phyloP scores from a whole-genome alignment of 2,329 filamentous ascomycete species.

The Thielaviopsis euricoi region DNA sequence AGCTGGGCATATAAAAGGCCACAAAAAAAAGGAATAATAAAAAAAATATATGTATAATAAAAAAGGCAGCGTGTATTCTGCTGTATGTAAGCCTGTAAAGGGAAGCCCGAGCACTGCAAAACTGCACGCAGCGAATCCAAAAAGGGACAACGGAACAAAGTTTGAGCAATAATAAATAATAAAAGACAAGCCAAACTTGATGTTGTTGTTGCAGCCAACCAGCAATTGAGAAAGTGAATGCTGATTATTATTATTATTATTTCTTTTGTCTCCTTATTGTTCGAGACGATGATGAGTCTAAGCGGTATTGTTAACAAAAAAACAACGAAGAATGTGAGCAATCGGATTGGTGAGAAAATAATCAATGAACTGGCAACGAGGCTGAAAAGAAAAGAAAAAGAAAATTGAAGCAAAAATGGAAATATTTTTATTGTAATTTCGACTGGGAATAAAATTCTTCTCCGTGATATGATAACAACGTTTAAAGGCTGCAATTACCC shows the following conservation, averaged over 20 bases:
- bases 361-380: no score
- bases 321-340: no score
- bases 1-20: no score
- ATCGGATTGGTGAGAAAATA: no score
- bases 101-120: background rate
- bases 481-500: no score
- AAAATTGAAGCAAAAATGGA: background rate
- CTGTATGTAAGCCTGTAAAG: background rate
- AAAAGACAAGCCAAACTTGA: background rate
- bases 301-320: background rate
- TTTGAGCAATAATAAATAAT: background rate
- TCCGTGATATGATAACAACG: background rate
- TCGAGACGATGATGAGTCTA: background rate
- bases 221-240: background rate
- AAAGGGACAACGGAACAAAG: background rate
- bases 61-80: background rate
- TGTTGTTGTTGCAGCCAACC: background rate
- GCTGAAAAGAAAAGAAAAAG: no score
- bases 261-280: background rate
- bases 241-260: no score
- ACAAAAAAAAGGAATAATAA: background rate
- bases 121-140: background rate
- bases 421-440: no score
- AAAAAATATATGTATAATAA: background rate
- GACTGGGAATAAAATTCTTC: no score